These are phyloP conservation scores for Starmerella davenportii DNA, from an alignment of 805 yeast genomes.

Conservation along the genomic window DNA sequence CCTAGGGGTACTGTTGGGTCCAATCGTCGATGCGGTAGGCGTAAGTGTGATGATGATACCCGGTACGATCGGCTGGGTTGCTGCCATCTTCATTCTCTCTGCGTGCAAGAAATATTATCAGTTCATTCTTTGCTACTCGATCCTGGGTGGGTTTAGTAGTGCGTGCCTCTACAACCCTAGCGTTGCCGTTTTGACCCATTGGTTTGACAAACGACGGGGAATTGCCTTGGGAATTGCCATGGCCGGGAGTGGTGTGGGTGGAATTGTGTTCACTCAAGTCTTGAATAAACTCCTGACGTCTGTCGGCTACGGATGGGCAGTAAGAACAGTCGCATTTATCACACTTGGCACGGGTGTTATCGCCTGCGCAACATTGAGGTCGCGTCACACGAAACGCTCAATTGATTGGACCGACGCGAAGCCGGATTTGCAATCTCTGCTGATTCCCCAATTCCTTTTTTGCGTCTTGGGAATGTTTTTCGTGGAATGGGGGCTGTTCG, in stretches of 20 bases:
- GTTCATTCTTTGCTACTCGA: slow-evolving; percentile 36
- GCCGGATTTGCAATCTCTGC: slow-evolving; percentile 18
- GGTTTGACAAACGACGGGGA: slow-evolving; percentile 39
- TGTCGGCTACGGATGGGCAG: slow-evolving; percentile 44
- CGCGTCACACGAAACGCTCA: slow-evolving; percentile 18
- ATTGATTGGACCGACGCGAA: slow-evolving; percentile 17
- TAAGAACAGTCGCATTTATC: slow-evolving; percentile 29
- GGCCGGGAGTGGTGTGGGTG: slow-evolving; percentile 49
- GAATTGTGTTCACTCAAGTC: slow-evolving; percentile 39
- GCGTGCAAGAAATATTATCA: slow-evolving; percentile 35
- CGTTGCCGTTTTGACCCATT: slow-evolving; percentile 39
- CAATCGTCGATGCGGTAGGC: slow-evolving; percentile 41
- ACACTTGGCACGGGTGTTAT: slow-evolving; percentile 15
- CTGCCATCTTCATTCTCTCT: slow-evolving; percentile 36
- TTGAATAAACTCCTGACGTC: slow-evolving; percentile 28
- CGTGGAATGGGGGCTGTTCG: slow-evolving; percentile 34
- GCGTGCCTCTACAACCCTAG: slow-evolving; percentile 32
- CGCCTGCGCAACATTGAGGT: slow-evolving; percentile 23
- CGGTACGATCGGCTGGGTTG: slow-evolving; percentile 29
- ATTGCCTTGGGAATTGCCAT: slow-evolving; percentile 42
- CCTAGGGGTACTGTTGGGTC: slow-evolving; percentile 33
- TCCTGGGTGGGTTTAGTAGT: slow-evolving; percentile 31
- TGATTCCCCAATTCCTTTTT: slow-evolving; percentile 16
- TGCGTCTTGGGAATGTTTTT: slow-evolving; percentile 19
- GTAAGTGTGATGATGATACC: slow-evolving; percentile 27